Evolutionary conservation across 768 basidiomycete species (phyloP).

Genomic region (Suillus tomentosus): DNA sequence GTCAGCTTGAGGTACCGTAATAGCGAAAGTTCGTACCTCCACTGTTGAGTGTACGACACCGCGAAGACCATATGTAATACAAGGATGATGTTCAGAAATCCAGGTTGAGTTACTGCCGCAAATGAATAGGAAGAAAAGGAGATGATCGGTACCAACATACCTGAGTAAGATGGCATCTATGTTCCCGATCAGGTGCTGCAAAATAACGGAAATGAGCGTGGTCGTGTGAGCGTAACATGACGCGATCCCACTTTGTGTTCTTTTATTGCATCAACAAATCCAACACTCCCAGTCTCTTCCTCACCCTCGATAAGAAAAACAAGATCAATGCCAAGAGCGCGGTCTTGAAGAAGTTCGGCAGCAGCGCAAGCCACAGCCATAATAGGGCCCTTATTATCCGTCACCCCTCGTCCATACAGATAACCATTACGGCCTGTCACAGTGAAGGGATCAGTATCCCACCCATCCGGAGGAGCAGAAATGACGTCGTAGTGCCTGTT

Average conservation of each 20-base stretch:
- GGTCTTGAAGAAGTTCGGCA: slow-evolving; percentile 69
- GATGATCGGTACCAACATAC: slow-evolving; percentile 36
- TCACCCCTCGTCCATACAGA: slow-evolving; percentile 87
- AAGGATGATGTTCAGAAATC: slow-evolving; percentile 91
- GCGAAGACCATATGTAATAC: slow-evolving; percentile 92
- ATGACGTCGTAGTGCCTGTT: slow-evolving; percentile 96
- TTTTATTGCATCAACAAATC: slow-evolving; percentile 77
- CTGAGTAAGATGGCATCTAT: slow-evolving; percentile 91
- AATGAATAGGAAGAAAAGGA: slow-evolving; percentile 3
- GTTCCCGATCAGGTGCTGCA: slow-evolving; percentile 75
- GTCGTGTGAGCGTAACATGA: neutral
- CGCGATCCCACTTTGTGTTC: slow-evolving; percentile 62
- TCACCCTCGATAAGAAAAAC: slow-evolving; percentile 95
- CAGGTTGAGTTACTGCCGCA: slow-evolving; percentile 87
- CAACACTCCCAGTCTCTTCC: slow-evolving; percentile 91
- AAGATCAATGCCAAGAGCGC: slow-evolving; percentile 82
- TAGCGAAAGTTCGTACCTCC: slow-evolving; percentile 46
- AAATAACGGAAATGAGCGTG: slow-evolving; percentile 12
- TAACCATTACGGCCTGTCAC: slow-evolving; percentile 86
- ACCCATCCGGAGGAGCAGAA: slow-evolving; percentile 68
- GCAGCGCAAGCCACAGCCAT: slow-evolving; percentile 90
- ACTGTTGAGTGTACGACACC: slow-evolving; percentile 91
- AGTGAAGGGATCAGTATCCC: slow-evolving; percentile 84
- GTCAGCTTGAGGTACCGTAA: neutral
- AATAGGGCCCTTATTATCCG: slow-evolving; percentile 96